Evolutionary conservation across 1,284 basidiomycete genomes (phyloP).

Genomic region (Calocybe gambosa): DNA sequence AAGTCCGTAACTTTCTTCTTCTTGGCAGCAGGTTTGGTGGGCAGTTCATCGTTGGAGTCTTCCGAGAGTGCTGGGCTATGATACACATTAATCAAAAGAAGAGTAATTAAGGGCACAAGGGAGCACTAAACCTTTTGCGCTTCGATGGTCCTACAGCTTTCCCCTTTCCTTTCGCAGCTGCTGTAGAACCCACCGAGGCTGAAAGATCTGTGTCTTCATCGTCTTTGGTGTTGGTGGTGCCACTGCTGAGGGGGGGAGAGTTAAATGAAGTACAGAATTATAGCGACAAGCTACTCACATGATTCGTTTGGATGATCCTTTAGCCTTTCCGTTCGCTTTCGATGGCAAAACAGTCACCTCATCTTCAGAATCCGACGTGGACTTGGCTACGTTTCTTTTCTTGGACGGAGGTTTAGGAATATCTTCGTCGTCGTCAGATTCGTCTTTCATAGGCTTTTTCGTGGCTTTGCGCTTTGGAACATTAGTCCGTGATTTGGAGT

Average conservation of each 20-base stretch:
- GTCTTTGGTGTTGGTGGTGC: slow-evolving; percentile 1
- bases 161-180: slow-evolving; percentile 25
- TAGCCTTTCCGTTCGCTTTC: slow-evolving; percentile 28
- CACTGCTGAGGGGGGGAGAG: background rate
- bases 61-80: slow-evolving; percentile 30
- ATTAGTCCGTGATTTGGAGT: slow-evolving; percentile 36
- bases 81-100: slow-evolving; percentile 11
- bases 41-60: slow-evolving; percentile 35
- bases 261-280: background rate
- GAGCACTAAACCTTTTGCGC: slow-evolving; percentile 45
- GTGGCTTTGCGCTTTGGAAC: slow-evolving; percentile 33
- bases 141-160: slow-evolving; percentile 34
- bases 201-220: slow-evolving; percentile 15
- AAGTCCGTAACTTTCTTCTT: slow-evolving; percentile 56
- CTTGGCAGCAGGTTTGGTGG: slow-evolving; percentile 40
- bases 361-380: slow-evolving; percentile 24
- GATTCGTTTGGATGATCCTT: slow-evolving; percentile 9
- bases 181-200: background rate
- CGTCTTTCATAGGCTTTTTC: slow-evolving; percentile 11
- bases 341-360: slow-evolving; percentile 22
- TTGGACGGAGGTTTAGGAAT: slow-evolving; percentile 13
- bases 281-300: slow-evolving; percentile 5
- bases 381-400: slow-evolving; percentile 17
- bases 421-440: slow-evolving; percentile 15
- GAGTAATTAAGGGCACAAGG: background rate